A percentile compares a stretch with the other conserved stretches of the same genome.
phyloP scores from a whole-genome alignment of 805 yeast species.

The Kuraishia hungarica region DNA sequence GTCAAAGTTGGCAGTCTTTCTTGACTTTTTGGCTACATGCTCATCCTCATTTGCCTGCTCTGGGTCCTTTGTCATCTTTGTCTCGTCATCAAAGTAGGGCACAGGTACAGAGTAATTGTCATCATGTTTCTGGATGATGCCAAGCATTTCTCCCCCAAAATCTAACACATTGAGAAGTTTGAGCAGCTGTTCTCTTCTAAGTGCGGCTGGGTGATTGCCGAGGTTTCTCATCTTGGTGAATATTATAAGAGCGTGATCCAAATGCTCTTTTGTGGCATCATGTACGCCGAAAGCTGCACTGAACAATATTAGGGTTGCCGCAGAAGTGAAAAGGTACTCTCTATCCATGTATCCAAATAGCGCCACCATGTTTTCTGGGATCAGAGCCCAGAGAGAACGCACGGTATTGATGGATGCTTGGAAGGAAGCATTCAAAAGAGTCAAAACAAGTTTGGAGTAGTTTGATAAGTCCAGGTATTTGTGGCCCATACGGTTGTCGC shows the following conservation, averaged over 20 bases:
- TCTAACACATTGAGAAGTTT: conserved; percentile 59
- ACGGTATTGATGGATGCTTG: conserved; percentile 76
- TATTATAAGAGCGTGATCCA: conserved; percentile 63
- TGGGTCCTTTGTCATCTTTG: not conserved
- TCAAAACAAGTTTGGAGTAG: conserved; percentile 60
- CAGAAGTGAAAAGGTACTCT: conserved; percentile 69
- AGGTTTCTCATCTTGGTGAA: conserved; percentile 69
- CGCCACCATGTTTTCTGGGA: conserved; percentile 78
- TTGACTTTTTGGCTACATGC: not conserved
- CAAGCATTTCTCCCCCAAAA: conserved; percentile 56
- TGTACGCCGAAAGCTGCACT: conserved; percentile 79
- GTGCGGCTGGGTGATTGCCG: conserved; percentile 76
- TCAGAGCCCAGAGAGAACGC: conserved; percentile 62
- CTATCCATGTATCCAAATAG: conserved; percentile 83
- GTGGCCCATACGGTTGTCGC: conserved; percentile 24
- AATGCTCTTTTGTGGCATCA: conserved; percentile 61
- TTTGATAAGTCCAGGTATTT: conserved; percentile 56
- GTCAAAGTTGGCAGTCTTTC: not conserved
- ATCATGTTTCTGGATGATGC: conserved; percentile 47
- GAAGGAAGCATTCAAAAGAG: conserved; percentile 65
- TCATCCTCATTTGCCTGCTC: conserved; percentile 6
- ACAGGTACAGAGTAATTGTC: conserved; percentile 29
- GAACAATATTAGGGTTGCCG: conserved; percentile 64
- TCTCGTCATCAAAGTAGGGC: conserved; percentile 9
- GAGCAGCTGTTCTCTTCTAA: conserved; percentile 62